Evolutionary conservation across 2,329 filamentous ascomycete genomes (phyloP).

Genomic region (Macroventuria anomochaeta): DNA sequence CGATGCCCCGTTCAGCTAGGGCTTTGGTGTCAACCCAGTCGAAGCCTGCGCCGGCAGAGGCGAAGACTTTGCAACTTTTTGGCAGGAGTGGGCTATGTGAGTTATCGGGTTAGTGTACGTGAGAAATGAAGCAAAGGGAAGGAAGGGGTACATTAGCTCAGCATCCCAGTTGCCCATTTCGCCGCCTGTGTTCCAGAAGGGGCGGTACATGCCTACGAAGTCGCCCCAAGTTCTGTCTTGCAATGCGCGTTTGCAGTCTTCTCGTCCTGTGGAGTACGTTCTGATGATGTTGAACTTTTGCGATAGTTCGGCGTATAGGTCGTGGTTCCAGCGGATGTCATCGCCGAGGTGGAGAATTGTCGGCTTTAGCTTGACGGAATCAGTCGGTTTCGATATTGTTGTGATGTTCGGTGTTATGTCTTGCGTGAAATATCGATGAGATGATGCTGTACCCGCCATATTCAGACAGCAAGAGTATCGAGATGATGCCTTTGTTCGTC

Average conservation of each 20-base stretch:
- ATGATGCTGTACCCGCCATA: background rate
- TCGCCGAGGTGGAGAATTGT: slow-evolving; percentile 54
- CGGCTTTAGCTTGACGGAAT: slow-evolving; percentile 21
- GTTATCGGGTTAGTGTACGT: background rate
- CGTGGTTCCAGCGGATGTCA: slow-evolving; percentile 55
- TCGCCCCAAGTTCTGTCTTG: slow-evolving; percentile 50
- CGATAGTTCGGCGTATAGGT: slow-evolving; percentile 48
- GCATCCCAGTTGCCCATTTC: slow-evolving; percentile 70
- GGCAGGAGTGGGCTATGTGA: slow-evolving; percentile 51
- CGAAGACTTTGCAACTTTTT: slow-evolving; percentile 61
- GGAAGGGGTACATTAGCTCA: slow-evolving; percentile 57
- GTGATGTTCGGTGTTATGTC: background rate
- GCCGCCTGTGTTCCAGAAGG: slow-evolving; percentile 69
- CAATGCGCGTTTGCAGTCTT: slow-evolving; percentile 51
- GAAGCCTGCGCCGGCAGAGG: slow-evolving; percentile 67
- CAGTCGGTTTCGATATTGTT: background rate
- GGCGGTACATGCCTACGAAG: slow-evolving; percentile 60
- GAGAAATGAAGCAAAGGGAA: background rate
- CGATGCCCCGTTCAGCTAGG: slow-evolving; percentile 67
- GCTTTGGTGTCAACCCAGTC: slow-evolving; percentile 68
- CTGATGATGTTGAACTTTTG: slow-evolving; percentile 49
- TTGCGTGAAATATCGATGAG: background rate
- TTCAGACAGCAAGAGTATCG: too few relatives aligned
- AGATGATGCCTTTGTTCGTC: too few relatives aligned
- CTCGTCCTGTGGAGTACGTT: slow-evolving; percentile 48